Conservation (phyloP, 1,284 basidiomycete genomes). For the Macrocystidia cucumis region DNA sequence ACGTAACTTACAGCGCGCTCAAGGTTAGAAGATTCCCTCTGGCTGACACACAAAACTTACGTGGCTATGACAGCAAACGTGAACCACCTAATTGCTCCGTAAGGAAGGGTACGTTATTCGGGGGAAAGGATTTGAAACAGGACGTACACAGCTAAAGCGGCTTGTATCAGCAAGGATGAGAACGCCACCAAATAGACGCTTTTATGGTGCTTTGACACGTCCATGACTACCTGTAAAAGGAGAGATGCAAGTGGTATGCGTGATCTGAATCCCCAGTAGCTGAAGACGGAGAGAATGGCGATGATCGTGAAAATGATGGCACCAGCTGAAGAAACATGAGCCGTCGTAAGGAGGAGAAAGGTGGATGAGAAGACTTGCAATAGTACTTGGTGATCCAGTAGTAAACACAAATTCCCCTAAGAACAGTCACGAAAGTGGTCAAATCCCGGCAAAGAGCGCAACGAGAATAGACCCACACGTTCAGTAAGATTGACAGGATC, state of each 20-base stretch:
- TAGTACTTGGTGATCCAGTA: slow-evolving; percentile 76
- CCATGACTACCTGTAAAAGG: slow-evolving; percentile 77
- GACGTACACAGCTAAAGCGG: slow-evolving; percentile 60
- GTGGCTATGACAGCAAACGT: slow-evolving; percentile 65
- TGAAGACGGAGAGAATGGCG: slow-evolving; percentile 50
- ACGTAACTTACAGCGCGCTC: slow-evolving; percentile 42
- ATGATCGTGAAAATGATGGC: slow-evolving; percentile 76
- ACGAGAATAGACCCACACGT: slow-evolving; percentile 46
- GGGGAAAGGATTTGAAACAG: too few relatives aligned
- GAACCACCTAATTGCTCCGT: slow-evolving; percentile 44
- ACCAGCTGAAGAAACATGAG: slow-evolving; percentile 36
- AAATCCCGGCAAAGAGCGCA: slow-evolving; percentile 1
- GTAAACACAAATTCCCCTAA: slow-evolving; percentile 58
- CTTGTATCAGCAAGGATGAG: slow-evolving; percentile 61
- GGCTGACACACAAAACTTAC: slow-evolving; percentile 20
- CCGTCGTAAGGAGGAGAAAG: slow-evolving; percentile 9
- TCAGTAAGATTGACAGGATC: slow-evolving; percentile 61
- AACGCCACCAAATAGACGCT: slow-evolving; percentile 80
- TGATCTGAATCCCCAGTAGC: slow-evolving; percentile 61
- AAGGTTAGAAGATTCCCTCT: slow-evolving; percentile 2
- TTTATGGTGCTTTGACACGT: slow-evolving; percentile 76
- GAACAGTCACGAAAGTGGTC: slow-evolving; percentile 7
- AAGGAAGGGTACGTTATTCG: background rate
- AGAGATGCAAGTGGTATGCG: slow-evolving; percentile 77
- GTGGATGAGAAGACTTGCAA: slow-evolving; percentile 36